phyloP scores from a whole-genome alignment of 2,329 filamentous ascomycete species.

The Pyrenophora graminea region DNA sequence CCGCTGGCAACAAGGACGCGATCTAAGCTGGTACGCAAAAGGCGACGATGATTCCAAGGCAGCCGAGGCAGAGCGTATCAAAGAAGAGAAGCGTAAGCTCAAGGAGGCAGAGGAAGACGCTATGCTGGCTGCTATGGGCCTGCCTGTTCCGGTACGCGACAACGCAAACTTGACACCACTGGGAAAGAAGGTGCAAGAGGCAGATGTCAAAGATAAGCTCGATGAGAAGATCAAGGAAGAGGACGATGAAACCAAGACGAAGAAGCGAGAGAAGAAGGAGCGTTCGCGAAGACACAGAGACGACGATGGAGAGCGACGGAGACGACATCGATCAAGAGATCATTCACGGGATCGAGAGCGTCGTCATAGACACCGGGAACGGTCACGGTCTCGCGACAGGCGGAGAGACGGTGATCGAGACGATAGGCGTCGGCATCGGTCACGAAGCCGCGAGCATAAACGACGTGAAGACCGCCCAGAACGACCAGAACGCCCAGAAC shows the following conservation, averaged over 20 bases:
- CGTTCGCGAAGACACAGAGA: slow-evolving; percentile 32
- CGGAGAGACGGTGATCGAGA: slow-evolving; percentile 33
- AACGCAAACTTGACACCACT: slow-evolving; percentile 70
- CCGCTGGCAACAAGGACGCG: slow-evolving; percentile 82
- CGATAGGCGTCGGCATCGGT: slow-evolving; percentile 36
- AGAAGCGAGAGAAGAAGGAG: slow-evolving; percentile 29
- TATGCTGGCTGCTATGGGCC: slow-evolving; percentile 77
- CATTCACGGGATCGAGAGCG: slow-evolving; percentile 35
- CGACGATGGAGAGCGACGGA: slow-evolving; percentile 28
- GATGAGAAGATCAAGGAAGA: slow-evolving; percentile 53
- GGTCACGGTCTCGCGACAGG: slow-evolving; percentile 37
- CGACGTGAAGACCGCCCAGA: slow-evolving; percentile 25
- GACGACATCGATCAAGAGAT: slow-evolving; percentile 33
- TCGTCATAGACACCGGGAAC: slow-evolving; percentile 34
- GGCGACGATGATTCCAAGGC: slow-evolving; percentile 61
- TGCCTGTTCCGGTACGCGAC: slow-evolving; percentile 69
- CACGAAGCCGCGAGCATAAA: slow-evolving; percentile 36
- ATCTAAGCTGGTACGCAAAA: slow-evolving; percentile 69
- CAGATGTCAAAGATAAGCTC: slow-evolving; percentile 60
- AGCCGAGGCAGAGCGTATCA: slow-evolving; percentile 59
- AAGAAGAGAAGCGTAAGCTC: slow-evolving; percentile 76
- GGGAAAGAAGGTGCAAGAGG: slow-evolving; percentile 55
- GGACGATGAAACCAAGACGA: slow-evolving; percentile 26
- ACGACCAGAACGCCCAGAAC: slow-evolving; percentile 13
- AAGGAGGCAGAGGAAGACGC: slow-evolving; percentile 95